Evolutionary conservation across 768 basidiomycete species (phyloP).

Genomic region (Piloderma croceum): DNA sequence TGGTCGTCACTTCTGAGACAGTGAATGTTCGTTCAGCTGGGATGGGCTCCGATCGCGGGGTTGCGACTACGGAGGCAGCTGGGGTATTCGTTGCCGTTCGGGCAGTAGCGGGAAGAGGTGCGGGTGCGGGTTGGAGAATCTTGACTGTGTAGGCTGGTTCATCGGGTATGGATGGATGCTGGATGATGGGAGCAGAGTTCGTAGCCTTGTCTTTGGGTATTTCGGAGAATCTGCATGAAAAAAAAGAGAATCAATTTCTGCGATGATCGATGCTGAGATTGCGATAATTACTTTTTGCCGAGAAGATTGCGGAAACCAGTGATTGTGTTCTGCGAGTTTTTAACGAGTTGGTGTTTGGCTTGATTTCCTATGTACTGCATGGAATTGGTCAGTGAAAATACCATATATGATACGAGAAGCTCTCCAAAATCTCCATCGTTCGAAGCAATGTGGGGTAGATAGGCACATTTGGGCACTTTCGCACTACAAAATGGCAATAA

Average conservation of each 20-base stretch:
- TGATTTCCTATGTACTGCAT: conserved; percentile 91
- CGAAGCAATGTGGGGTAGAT: too few relatives aligned
- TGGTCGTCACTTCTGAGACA: conserved; percentile 73
- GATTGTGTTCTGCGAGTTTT: conserved; percentile 92
- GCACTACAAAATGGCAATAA: too few relatives aligned
- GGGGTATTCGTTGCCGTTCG: conserved; percentile 54
- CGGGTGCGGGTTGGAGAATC: conserved; percentile 72
- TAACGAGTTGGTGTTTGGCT: conserved; percentile 90
- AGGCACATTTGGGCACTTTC: too few relatives aligned
- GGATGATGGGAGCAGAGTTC: conserved; percentile 66
- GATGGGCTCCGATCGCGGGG: conserved; percentile 69
- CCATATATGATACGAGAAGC: neutral
- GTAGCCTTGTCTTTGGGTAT: conserved; percentile 48
- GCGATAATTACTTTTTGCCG: conserved; percentile 72
- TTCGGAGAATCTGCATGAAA: conserved; percentile 62
- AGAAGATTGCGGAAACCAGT: conserved; percentile 91
- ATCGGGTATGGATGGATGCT: conserved; percentile 65
- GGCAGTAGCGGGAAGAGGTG: conserved; percentile 46
- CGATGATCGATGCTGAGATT: neutral
- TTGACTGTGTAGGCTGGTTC: conserved; percentile 82
- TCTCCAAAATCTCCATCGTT: too few relatives aligned
- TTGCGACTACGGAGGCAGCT: conserved; percentile 60
- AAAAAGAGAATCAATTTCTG: neutral
- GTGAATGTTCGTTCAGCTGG: conserved; percentile 67
- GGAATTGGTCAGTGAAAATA: neutral